Evolutionary conservation across 441 rosid genomes (phyloP).

Genomic region (Omphalea diandra): DNA sequence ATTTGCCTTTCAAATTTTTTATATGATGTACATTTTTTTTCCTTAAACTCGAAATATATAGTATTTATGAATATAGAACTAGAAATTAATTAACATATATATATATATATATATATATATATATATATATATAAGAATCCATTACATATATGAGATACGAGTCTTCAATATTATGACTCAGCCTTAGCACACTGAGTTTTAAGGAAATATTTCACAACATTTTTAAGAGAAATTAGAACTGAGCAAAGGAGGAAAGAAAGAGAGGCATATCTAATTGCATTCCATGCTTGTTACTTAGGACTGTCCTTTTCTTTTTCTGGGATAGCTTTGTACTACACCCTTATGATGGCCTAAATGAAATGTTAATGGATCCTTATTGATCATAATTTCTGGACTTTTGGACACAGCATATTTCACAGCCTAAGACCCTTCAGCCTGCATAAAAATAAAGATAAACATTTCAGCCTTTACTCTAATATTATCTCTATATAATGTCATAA

Average conservation of each 20-base stretch:
- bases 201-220: neutral
- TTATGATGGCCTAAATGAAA: neutral
- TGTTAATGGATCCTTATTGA: conserved; percentile 11
- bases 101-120: too few species aligned
- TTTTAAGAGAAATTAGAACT: neutral
- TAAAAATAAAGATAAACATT: neutral
- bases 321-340: neutral
- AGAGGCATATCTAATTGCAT: neutral
- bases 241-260: neutral
- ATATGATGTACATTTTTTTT: too few species aligned
- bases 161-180: neutral
- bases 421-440: conserved; percentile 46
- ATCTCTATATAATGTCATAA: too few species aligned
- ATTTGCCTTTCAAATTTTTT: neutral
- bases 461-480: too few species aligned
- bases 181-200: neutral
- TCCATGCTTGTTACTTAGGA: neutral
- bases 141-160: conserved; percentile 4
- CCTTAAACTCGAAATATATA: too few species aligned
- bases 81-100: too few species aligned
- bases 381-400: conserved; percentile 9
- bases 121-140: neutral
- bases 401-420: conserved; percentile 24
- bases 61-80: too few species aligned
- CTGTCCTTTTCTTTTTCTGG: neutral